Percentiles rank a stretch among this genome's conserved stretches.
Evolutionary conservation across 2,329 filamentous ascomycete species (phyloP).

Genomic region (Colletotrichum kahawae): DNA sequence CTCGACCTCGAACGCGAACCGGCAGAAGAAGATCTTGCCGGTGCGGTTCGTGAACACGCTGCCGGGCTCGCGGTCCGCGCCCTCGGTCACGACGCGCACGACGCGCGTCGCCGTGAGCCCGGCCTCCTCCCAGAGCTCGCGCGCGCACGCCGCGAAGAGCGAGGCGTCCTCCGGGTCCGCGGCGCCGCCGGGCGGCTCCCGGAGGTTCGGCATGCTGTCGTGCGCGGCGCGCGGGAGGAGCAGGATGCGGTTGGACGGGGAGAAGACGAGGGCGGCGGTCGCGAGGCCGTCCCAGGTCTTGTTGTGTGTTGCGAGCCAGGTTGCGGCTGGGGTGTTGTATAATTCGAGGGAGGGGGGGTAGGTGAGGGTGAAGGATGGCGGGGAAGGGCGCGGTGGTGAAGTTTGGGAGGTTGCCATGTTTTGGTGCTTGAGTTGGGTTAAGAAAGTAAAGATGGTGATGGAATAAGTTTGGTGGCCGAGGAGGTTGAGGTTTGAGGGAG

Average conservation of each 20-base stretch:
- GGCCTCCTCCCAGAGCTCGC: slow-evolving; percentile 55
- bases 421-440: rapidly evolving
- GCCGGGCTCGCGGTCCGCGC: slow-evolving; percentile 23
- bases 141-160: slow-evolving; percentile 47
- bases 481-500: not conserved
- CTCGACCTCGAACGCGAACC: slow-evolving; percentile 40
- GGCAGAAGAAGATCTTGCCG: slow-evolving; percentile 33
- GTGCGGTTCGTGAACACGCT: slow-evolving; percentile 38
- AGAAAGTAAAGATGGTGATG: no score
- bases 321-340: slow-evolving; percentile 20
- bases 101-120: slow-evolving; percentile 39
- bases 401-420: not conserved
- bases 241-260: slow-evolving; percentile 39
- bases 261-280: slow-evolving; percentile 39
- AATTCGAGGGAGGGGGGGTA: slow-evolving; percentile 20
- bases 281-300: slow-evolving; percentile 31
- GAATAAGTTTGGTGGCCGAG: rapidly evolving
- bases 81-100: slow-evolving; percentile 31
- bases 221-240: slow-evolving; percentile 50
- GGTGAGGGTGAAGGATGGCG: slow-evolving; percentile 20
- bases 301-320: slow-evolving; percentile 21
- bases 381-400: not conserved
- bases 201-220: slow-evolving; percentile 49
- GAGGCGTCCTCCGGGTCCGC: slow-evolving; percentile 45
- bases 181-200: slow-evolving; percentile 56